Base-by-base conservation (phyloP, 1,284 basidiomycete genomes). In the Hymenochaete sp. region DNA sequence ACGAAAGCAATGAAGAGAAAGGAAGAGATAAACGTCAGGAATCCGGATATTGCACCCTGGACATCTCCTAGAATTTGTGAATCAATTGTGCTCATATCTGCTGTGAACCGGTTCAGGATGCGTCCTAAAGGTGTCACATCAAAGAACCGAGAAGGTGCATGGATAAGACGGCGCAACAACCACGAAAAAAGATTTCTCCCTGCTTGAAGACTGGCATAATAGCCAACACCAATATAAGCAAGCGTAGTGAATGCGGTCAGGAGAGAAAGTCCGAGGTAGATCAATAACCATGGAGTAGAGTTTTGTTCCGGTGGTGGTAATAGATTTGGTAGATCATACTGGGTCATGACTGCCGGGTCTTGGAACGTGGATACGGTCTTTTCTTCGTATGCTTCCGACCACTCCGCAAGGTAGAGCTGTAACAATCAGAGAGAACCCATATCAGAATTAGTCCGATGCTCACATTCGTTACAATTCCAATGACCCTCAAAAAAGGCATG, bases 91-190 rank as follows among this genome's bases (percentile, higher is more conserved):
- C 81, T 82, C 56, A 88, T 80, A 56, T 91, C 87, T 14, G 77
- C 71, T 1, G 82, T 83, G 63, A 89, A 89, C 19, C 86, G 73
- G 57, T 87, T 87, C 44, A 88, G 68, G 52, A 88, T 85, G 24
- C 83, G 70, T 11, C 83, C 79, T 33, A 79, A 72, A 2, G 81
- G 82, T 9, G 79, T 83, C 38, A 73, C 66, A 55, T 83, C 80
- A 58, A 82, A 82, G 60, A 82, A 83, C 4, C 79, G 73, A 16
- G 72, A 66, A 3, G 79, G 79, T 1, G 78, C 77, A 33, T 74
- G 66, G 7, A 74, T 71, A 18, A 84, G 64, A 27, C 77, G 63
- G 28, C 60, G 62, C 11, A 83, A 63, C 53, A 82, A 70, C 9
- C 67, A 59, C 2, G 63, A 54, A 60, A 81, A 82, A 13, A 82